Evolutionary conservation across 2,329 filamentous ascomycete genomes (phyloP), one percentile per base, ranked within the genome.

Genomic region (Colletotrichum filicis): DNA sequence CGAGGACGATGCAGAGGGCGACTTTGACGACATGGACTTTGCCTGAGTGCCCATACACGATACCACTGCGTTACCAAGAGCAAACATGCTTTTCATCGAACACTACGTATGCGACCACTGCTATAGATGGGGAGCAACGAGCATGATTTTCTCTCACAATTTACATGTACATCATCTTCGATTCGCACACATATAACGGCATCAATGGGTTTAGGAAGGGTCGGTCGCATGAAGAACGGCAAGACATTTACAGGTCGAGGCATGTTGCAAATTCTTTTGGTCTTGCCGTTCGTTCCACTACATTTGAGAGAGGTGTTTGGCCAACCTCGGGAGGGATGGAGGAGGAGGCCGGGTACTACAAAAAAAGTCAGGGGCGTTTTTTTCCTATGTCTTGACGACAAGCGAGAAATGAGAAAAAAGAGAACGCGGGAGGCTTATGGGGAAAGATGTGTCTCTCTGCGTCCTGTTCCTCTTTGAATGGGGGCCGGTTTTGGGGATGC

Each of bases 1-100:
- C 22, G 78, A 80, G 4, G 84, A 85, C 5, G 80, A 76, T 30
- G 77, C 82, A 19, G 82, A 84, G 6, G 80, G 75, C 19, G 82
- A 83, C 30, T 71, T 80, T 46, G 82, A 85, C 16, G 82, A 78
- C n/a, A 74, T 72, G 71, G 68, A 73, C 24, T 73, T 73, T 14
- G n/a, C 24, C 11, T 73, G 37, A 59, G 74, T 28, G 53, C 30
- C 11, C 11, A 37, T 16, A 53, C 22, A 30, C 37, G 14, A n/a
- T 30, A 53, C 55, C 22, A 11, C 42, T 19, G 7, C 42, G 42
- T n/a, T 9, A 49, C 19, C n/a, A 19, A 22, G n/a, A 8, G 42
- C 42, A 22, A 19, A 3, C 14, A 53, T 8, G 56, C 28, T 32
- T 24, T 19, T 46, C 12, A 8, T 65, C 42, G 19, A 24, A 19